Conservation (phyloP, 1,139 yeast species). For the Arxiozyma heterogenica region DNA sequence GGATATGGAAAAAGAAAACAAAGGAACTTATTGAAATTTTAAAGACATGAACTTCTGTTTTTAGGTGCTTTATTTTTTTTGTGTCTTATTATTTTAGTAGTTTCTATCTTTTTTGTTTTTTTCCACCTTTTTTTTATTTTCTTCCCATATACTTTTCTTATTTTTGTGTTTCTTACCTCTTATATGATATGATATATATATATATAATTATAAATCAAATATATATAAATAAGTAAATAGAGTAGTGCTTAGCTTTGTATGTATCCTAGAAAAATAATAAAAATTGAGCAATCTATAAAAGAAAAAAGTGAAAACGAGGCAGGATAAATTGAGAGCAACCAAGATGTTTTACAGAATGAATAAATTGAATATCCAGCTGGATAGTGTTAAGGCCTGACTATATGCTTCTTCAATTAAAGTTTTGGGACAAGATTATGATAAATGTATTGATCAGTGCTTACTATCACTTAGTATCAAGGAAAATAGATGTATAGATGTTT, state of each 20-base stretch:
- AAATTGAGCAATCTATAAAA: slow-evolving; percentile 3
- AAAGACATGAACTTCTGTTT: not conserved
- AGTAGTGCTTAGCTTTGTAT: slow-evolving; percentile 3
- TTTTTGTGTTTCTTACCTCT: not conserved
- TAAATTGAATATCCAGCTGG: too few relatives aligned
- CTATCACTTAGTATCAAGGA: too few relatives aligned
- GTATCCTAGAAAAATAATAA: slow-evolving; percentile 1
- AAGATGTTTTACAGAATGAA: too few relatives aligned
- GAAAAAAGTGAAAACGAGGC: not conserved
- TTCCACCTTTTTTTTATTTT: not conserved
- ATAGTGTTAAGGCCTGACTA: too few relatives aligned
- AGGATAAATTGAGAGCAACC: not conserved
- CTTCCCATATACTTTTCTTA: not conserved
- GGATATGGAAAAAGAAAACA: not conserved
- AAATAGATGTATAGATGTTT: too few relatives aligned
- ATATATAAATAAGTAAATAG: not conserved
- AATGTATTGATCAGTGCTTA: too few relatives aligned
- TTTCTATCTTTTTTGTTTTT: not conserved
- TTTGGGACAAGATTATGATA: too few relatives aligned
- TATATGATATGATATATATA: not conserved
- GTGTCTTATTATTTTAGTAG: not conserved
- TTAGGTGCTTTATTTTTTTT: not conserved
- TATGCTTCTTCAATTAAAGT: too few relatives aligned
- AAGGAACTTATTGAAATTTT: not conserved
- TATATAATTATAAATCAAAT: too few relatives aligned